Conservation (phyloP, 176 grass and related monocot genomes). For the Alloteropsis semialata region DNA sequence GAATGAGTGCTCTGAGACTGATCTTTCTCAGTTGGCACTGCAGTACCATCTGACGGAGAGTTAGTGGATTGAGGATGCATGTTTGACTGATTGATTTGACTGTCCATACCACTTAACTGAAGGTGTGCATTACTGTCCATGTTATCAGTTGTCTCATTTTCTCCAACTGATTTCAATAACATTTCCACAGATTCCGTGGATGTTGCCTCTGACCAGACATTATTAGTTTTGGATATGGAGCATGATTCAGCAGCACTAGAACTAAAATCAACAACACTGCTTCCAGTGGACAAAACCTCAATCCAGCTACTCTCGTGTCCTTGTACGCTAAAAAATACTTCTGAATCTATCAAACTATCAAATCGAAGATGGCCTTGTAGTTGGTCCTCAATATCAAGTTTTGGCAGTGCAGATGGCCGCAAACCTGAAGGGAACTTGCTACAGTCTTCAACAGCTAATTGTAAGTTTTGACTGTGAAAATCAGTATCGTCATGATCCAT, state of each 20-base stretch:
- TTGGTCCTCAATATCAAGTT: slow-evolving; percentile 90
- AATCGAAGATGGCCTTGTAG: slow-evolving; percentile 75
- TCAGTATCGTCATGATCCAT: slow-evolving; percentile 97
- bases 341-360: slow-evolving; percentile 71
- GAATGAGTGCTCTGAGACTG: slow-evolving; percentile 24
- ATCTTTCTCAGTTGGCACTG: slow-evolving; percentile 18
- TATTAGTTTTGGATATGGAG: slow-evolving; percentile 62
- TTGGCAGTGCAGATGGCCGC: slow-evolving; percentile 68
- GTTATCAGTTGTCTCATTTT: slow-evolving; percentile 56
- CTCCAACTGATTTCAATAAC: slow-evolving; percentile 83
- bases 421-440: slow-evolving; percentile 70
- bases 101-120: slow-evolving; percentile 57
- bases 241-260: slow-evolving; percentile 59
- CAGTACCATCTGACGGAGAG: slow-evolving; percentile 26
- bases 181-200: slow-evolving; percentile 87
- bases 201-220: slow-evolving; percentile 92
- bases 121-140: slow-evolving; percentile 37
- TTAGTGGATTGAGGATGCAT: slow-evolving; percentile 7
- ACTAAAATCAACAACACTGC: slow-evolving; percentile 59
- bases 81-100: slow-evolving; percentile 38
- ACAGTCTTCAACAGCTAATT: slow-evolving; percentile 69
- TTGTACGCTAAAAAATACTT: slow-evolving; percentile 70
- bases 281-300: slow-evolving; percentile 74
- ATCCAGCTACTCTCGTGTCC: slow-evolving; percentile 76
- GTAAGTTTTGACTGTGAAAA: slow-evolving; percentile 86